Conservation (phyloP, 1,139 yeast species). For the Saccharomycopsis crataegensis region DNA sequence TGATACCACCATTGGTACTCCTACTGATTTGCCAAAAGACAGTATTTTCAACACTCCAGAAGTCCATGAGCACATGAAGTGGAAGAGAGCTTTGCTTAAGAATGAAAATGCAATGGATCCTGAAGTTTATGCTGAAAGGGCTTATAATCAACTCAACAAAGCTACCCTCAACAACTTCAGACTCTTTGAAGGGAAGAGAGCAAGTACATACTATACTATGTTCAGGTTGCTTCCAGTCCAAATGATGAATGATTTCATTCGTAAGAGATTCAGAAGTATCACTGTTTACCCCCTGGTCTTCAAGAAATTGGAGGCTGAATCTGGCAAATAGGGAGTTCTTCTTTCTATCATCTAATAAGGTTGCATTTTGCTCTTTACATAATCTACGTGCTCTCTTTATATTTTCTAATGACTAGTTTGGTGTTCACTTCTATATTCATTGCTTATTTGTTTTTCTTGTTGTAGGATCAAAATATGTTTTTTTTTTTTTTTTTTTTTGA, state of each 20-base stretch:
- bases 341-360: no score
- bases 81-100: not conserved
- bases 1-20: conserved; percentile 51
- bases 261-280: not conserved
- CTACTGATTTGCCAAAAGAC: conserved; percentile 44
- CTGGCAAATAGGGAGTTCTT: not conserved
- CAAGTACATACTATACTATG: conserved; percentile 2
- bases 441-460: no score
- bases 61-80: conserved; percentile 28
- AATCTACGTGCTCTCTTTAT: no score
- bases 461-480: no score
- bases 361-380: no score
- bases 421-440: no score
- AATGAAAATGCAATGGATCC: conserved; percentile 20
- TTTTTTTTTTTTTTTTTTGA: no score
- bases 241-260: not conserved
- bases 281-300: not conserved
- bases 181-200: conserved; percentile 23
- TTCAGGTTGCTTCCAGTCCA: conserved; percentile 1
- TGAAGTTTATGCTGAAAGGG: conserved; percentile 22
- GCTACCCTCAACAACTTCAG: conserved; percentile 20
- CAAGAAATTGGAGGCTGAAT: conserved; percentile 1
- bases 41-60: conserved; percentile 50
- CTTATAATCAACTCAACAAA: conserved; percentile 22
- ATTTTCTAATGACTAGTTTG: no score